phyloP scores from a whole-genome alignment of 805 yeast genomes.

The Candida verbasci region DNA sequence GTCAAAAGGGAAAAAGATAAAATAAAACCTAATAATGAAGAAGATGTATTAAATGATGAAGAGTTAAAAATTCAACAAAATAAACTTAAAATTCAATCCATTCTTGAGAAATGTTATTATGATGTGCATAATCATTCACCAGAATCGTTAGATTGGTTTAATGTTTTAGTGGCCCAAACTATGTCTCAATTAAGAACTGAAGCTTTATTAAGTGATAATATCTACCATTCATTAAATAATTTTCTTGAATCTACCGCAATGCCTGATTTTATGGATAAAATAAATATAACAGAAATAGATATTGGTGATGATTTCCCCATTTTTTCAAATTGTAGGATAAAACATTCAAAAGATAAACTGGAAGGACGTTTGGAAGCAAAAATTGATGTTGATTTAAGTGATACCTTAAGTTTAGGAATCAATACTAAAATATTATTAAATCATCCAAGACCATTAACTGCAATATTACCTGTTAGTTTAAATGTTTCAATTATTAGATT shows the following conservation, averaged over 20 bases:
- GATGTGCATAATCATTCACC: constrained; percentile 83
- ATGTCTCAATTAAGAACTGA: constrained; percentile 85
- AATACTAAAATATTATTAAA: constrained; percentile 77
- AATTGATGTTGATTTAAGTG: constrained; percentile 86
- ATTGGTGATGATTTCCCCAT: constrained; percentile 95
- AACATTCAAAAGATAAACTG: constrained; percentile 46
- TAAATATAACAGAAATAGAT: constrained; percentile 80
- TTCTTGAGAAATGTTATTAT: constrained; percentile 87
- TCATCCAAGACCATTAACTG: constrained; percentile 79
- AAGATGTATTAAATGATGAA: constrained; percentile 11
- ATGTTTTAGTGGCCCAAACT: constrained; percentile 87
- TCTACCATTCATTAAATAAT: constrained; percentile 71
- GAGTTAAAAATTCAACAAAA: constrained; percentile 12
- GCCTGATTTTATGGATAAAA: constrained; percentile 77
- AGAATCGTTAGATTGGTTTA: constrained; percentile 96
- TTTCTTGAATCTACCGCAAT: constrained; percentile 58
- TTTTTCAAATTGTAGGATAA: constrained; percentile 86
- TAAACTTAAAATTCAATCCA: constrained; percentile 30
- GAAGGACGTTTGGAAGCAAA: constrained; percentile 70
- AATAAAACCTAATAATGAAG: constrained; percentile 8
- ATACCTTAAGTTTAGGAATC: constrained; percentile 79
- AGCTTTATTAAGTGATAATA: constrained; percentile 79
- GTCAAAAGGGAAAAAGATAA: constrained; percentile 27
- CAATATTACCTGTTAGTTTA: constrained; percentile 79
- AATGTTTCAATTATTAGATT: constrained; percentile 87